Evolutionary conservation across 805 yeast genomes (phyloP).

Genomic region (Zygoascus flipseniorum): DNA sequence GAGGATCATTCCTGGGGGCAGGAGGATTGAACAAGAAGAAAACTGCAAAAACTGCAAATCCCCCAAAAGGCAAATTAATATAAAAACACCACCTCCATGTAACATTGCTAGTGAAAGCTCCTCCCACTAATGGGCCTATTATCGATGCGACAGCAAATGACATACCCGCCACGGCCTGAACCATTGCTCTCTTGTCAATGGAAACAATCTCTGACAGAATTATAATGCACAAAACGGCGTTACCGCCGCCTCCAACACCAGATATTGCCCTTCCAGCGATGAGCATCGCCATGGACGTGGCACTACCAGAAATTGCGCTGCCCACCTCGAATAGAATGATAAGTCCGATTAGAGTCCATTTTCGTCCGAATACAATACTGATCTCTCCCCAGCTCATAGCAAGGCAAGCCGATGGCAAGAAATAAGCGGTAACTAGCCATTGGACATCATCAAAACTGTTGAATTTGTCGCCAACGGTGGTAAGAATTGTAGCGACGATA

Average conservation of each 20-base stretch:
- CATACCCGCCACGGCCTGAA: conserved; percentile 55
- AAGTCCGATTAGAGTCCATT: conserved; percentile 26
- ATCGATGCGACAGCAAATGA: conserved; percentile 30
- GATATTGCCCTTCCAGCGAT: conserved; percentile 71
- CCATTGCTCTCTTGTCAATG: conserved; percentile 65
- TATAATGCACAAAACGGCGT: conserved; percentile 64
- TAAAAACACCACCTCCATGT: conserved; percentile 48
- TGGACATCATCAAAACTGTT: conserved; percentile 37
- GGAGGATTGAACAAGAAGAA: background rate
- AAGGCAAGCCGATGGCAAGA: conserved; percentile 53
- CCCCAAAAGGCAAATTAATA: conserved; percentile 33
- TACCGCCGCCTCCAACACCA: conserved; percentile 87
- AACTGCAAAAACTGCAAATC: conserved; percentile 29
- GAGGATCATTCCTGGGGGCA: background rate
- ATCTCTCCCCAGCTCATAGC: conserved; percentile 51
- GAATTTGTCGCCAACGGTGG: conserved; percentile 36
- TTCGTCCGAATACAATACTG: conserved; percentile 33
- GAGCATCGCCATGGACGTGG: conserved; percentile 42
- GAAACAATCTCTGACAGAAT: conserved; percentile 71
- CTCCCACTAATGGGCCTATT: conserved; percentile 49
- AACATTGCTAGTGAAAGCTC: conserved; percentile 35
- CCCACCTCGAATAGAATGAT: conserved; percentile 35
- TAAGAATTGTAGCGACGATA: conserved; percentile 43
- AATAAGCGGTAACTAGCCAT: conserved; percentile 53
- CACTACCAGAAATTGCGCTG: conserved; percentile 36